These are phyloP conservation scores for Xylariaceae sp. DNA, from an alignment of 2,329 filamentous ascomycete genomes.

Conservation along the genomic window DNA sequence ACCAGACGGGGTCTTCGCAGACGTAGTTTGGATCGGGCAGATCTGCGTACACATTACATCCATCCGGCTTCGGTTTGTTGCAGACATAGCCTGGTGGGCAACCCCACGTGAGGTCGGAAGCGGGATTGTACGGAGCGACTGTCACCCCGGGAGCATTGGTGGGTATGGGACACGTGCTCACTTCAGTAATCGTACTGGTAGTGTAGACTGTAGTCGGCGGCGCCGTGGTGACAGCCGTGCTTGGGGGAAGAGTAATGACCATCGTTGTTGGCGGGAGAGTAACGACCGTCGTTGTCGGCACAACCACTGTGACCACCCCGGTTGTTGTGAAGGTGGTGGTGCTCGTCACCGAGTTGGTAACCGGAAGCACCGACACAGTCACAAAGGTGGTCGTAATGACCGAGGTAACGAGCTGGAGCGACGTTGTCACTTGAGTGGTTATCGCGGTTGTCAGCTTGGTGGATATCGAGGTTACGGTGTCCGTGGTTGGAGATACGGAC, in stretches of 20 bases:
- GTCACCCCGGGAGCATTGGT: constrained; percentile 30
- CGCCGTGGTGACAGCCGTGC: constrained; percentile 12
- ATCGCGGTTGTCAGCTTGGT: constrained; percentile 23
- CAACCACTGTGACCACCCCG: constrained; percentile 21
- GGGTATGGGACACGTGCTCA: constrained; percentile 41
- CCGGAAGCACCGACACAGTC: constrained; percentile 23
- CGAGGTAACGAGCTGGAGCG: constrained; percentile 25
- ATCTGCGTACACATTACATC: constrained; percentile 47
- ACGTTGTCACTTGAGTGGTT: too few relatives aligned
- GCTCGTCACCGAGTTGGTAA: constrained; percentile 29
- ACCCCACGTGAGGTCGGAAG: constrained; percentile 46
- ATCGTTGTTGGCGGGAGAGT: constrained; percentile 19
- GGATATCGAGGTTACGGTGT: constrained; percentile 25
- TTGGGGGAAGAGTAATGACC: constrained; percentile 4
- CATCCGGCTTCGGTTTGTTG: constrained; percentile 42
- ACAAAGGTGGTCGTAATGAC: constrained; percentile 25
- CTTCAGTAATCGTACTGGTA: constrained; percentile 22
- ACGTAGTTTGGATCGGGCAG: constrained; percentile 41
- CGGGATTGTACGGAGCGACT: constrained; percentile 27
- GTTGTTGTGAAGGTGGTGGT: constrained; percentile 28
- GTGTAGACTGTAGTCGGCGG: constrained; percentile 9
- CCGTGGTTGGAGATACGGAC: constrained; percentile 18
- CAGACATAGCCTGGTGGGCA: constrained; percentile 50
- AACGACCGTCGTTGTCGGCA: constrained; percentile 18
- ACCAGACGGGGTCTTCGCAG: constrained; percentile 40